phyloP scores from a whole-genome alignment of 345 rosid genomes.

The Cardiospermum halicacabum region DNA sequence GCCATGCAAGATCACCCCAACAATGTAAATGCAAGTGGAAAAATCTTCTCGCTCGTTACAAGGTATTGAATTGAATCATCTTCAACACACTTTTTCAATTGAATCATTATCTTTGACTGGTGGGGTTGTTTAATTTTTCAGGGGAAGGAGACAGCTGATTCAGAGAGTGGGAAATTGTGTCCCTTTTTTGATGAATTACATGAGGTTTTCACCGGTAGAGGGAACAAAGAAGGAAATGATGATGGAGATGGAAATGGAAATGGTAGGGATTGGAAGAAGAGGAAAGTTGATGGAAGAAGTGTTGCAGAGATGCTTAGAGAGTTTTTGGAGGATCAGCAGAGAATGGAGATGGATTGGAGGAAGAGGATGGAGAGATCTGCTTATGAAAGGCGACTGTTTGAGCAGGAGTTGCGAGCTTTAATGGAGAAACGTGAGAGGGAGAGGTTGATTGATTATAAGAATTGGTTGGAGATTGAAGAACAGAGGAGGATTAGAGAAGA shows the following conservation, averaged over 20 bases:
- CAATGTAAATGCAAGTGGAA: slow-evolving; percentile 74
- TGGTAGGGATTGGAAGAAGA: slow-evolving; percentile 29
- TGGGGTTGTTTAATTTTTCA: slow-evolving; percentile 16
- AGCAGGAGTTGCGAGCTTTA: slow-evolving; percentile 48
- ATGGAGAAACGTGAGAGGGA: slow-evolving; percentile 57
- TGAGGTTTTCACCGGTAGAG: slow-evolving; percentile 38
- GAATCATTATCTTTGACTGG: neutral
- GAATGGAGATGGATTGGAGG: slow-evolving; percentile 49
- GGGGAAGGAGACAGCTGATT: slow-evolving; percentile 58
- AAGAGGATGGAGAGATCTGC: slow-evolving; percentile 46
- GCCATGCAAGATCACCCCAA: slow-evolving; percentile 40
- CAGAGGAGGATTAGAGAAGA: slow-evolving; percentile 49
- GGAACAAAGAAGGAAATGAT: slow-evolving; percentile 31
- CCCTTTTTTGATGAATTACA: slow-evolving; percentile 56
- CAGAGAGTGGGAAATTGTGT: slow-evolving; percentile 39
- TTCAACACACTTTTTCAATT: neutral
- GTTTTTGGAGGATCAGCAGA: slow-evolving; percentile 43
- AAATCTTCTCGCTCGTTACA: slow-evolving; percentile 55
- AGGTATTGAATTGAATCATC: slow-evolving; percentile 26
- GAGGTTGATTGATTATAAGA: slow-evolving; percentile 40
- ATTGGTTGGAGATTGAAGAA: slow-evolving; percentile 56
- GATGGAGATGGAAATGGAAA: slow-evolving; percentile 27
- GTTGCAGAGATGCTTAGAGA: slow-evolving; percentile 33
- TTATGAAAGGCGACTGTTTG: slow-evolving; percentile 34
- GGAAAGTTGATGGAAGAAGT: slow-evolving; percentile 35